Conservation (phyloP, 108 stramenopile species). For the Discostella stelligeroides region DNA sequence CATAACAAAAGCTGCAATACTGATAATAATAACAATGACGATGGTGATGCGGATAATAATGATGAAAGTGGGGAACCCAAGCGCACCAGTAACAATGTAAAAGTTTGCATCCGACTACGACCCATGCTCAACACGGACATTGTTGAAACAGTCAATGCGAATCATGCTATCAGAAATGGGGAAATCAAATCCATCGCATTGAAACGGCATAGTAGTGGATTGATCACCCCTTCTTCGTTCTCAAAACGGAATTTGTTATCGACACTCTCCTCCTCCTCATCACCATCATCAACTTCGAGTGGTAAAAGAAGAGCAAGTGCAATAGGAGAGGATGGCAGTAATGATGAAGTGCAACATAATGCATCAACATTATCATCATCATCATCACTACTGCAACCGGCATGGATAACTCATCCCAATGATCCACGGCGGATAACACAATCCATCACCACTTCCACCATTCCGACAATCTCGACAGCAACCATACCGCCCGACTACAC, state of each 20-base stretch:
- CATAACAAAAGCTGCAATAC: too few species aligned
- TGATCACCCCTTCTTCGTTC: not conserved
- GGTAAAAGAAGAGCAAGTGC: not conserved
- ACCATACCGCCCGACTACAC: conserved; percentile 51
- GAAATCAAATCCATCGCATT: not conserved
- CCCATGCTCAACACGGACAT: not conserved
- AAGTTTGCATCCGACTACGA: not conserved
- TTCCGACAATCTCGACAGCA: not conserved
- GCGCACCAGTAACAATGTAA: not conserved
- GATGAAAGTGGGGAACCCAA: too few species aligned
- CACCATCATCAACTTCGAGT: too few species aligned
- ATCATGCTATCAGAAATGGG: not conserved
- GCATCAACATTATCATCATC: conserved; percentile 1
- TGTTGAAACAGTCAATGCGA: not conserved
- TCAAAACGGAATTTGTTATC: too few species aligned
- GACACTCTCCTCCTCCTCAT: too few species aligned
- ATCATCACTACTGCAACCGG: not conserved
- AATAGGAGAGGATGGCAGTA: not conserved
- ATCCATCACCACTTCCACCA: not conserved
- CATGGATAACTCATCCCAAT: not conserved
- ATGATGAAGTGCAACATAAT: not conserved
- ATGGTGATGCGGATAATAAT: too few species aligned
- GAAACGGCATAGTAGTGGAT: not conserved
- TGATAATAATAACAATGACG: too few species aligned
- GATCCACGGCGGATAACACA: not conserved